Base-by-base conservation (phyloP, 345 rosid species). In the Aquilaria malaccensis region DNA sequence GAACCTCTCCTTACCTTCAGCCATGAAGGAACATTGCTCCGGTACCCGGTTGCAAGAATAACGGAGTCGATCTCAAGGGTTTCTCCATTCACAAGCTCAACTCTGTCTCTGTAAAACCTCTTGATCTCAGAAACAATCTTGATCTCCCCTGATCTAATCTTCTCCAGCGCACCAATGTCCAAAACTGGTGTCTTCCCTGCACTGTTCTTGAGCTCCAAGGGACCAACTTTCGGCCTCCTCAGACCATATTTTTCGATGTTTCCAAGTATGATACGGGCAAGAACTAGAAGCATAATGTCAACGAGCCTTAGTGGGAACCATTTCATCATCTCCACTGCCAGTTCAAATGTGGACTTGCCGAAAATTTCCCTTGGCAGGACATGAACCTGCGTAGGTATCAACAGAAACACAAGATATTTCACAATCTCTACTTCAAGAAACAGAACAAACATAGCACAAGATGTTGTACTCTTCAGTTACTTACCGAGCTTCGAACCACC, bases 1-100 rank as follows among this genome's bases (percentile, higher is more conserved):
- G 29, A 52, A 13, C 22, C 22, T 32, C 45, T 60, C 7, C 69
- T 74, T 64, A 87, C 97, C 95, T 81, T 79, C 5, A 91, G 85
- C 98, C 98, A 91, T 52, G 83, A 88, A 69, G 94, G 96, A 43
- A 91, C 98, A 57, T 88, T 91, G 89, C 98, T 91, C 54, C 96
- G 71, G 50, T 91, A 91, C 3, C 98, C 98, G 11, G 98, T 91
- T 52, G 98, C 98, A 45, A 91, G 78, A 77, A 91, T 50, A 7
- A 88, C 83, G 13, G 94, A 80, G 62, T 88, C 98, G 54, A 91
- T 67, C 56, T 81, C 80, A 10, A 80, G 81, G 30, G 43, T 73
- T 70, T 82, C 49, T 0, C 96, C 85, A 72, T 88, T 75, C 2
- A 84, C 71, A 30, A 91, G 83, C 88, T 84, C 84, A 6, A 84